These are phyloP conservation scores for Trypanosoma rangeli DNA, from an alignment of 208 protist genomes.

Conservation along the genomic window DNA sequence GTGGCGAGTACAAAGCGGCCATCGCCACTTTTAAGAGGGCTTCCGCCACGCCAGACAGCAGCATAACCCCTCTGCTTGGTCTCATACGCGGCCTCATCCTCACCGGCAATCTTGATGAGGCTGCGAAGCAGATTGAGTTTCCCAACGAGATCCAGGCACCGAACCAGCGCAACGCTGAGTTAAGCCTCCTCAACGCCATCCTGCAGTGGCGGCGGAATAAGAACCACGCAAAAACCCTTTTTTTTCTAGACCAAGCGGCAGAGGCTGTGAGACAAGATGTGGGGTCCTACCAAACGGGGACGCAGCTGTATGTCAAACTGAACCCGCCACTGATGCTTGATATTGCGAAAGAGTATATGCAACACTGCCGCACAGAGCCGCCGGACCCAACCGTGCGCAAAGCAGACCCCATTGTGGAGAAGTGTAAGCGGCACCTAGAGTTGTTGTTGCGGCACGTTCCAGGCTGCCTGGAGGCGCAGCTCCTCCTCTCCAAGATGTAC, in stretches of 20 bases:
- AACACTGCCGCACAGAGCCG: conserved; percentile 88
- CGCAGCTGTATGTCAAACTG: conserved; percentile 72
- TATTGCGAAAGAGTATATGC: conserved; percentile 84
- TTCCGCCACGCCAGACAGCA: conserved; percentile 65
- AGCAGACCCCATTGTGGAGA: conserved; percentile 64
- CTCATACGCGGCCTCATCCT: conserved; percentile 69
- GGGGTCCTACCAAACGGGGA: conserved; percentile 28
- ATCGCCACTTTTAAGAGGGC: conserved; percentile 74
- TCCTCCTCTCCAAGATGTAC: conserved; percentile 80
- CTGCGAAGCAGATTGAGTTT: conserved; percentile 82
- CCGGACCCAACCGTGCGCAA: conserved; percentile 61
- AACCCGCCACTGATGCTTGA: conserved; percentile 83
- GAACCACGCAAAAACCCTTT: conserved; percentile 60
- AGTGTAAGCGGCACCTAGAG: conserved; percentile 74
- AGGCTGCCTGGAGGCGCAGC: conserved; percentile 85
- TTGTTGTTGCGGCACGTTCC: conserved; percentile 78
- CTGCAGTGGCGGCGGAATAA: conserved; percentile 67
- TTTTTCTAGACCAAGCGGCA: conserved; percentile 77
- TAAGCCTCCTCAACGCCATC: conserved; percentile 78
- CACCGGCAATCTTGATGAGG: conserved; percentile 73
- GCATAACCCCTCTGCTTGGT: conserved; percentile 71
- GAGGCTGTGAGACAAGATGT: conserved; percentile 70
- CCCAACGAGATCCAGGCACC: conserved; percentile 87
- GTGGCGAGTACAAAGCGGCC: conserved; percentile 75
- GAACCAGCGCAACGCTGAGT: conserved; percentile 74